Evolutionary conservation across 2,329 filamentous ascomycete genomes (phyloP), one percentile per base, ranked within the genome.

Genomic region (Monilinia fructigena): DNA sequence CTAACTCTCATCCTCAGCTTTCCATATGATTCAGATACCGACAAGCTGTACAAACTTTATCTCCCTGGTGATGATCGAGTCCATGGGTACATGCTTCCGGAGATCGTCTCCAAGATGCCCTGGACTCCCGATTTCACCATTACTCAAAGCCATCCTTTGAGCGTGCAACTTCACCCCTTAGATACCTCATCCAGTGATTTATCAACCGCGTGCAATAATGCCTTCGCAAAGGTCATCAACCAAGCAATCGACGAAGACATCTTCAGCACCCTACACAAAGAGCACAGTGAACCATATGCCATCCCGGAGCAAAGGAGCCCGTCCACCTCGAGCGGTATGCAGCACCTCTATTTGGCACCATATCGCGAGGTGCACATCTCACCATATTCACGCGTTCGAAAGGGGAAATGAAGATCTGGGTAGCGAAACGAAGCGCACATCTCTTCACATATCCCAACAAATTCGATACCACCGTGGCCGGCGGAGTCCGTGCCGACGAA

Each of bases 391-490:
- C 82, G 20, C 73, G 79, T 10, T 80, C 81, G 8, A 75, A 54
- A 2, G 76, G 73, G 70, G 67, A 61, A 23, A 45, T 90, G 55
- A 85, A 82, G 70, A 82, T 94, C 40, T 94, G 91, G 91, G 83
- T 91, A 0, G 88, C 91, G 0, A 80, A 86, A 28, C 81, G 91
- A 26, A 85, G 87, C 55, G 79, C 77, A 60, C 83, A 81, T 16
- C 89, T 93, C 73, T 84, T 88, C 75, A 92, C 89, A 0, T 93
- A 91, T 72, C 87, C 87, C 0, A 83, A 85, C 2, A 87, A 91
- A 82, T 80, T 93, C 65, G 91, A 94, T 74, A 93, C 91, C 73
- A 89, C 89, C 5, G 91, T 93, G 16, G 91, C 90, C 0, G 91
- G 91, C 2, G 91, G 91, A 0, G 86, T 93, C 72, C 85, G 87